Base-by-base conservation (phyloP, 805 yeast species). In the Cyberlindnera bimundalis region DNA sequence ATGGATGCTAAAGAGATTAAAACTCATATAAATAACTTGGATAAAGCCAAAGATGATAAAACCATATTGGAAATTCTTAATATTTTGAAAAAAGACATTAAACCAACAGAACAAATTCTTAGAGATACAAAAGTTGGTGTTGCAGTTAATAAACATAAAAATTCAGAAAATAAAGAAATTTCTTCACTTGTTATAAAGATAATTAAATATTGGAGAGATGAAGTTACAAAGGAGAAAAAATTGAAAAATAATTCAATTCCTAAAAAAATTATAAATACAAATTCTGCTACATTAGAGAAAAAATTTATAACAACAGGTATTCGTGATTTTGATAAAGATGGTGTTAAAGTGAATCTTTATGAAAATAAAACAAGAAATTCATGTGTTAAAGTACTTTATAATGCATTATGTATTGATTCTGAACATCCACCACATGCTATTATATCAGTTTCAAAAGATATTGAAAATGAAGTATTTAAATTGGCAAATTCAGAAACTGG, bases 111-210 rank as follows among this genome's bases (percentile, higher is more conserved):
- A 58, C 77, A 80, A 59, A 69, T 91, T 26, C 70, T 91, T 37
- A 76, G 97, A 55, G 95, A 91, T 56, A 93, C 99, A 8, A 89
- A 88, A 62, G 91, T 93, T n/a, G 99, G 99, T 49, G 91, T 93
- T 14, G 91, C 90, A 8, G 97, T 93, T 30, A 93, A 93, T 67
- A 89, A 87, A 63, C 78, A 84, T 55, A 78, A 96, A 49, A 66
- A 85, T 8, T 78, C 80, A 34, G 57, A 65, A 23, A 86, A 84
- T 61, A 47, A 74, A 17, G 95, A 89, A 51, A 62, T 93, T 33
- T 70, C 82, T 11, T 64, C 72, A 2, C 65, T 84, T 29, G 98
- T 91, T 27, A 86, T 85, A 61, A 79, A 78, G 51, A 85, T 90
- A 67, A 89, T 93, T 53, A 76, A 79, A 51, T 70, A 73, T 27